Conservation (phyloP, 805 yeast genomes). For the Ogataea pignaliae region DNA sequence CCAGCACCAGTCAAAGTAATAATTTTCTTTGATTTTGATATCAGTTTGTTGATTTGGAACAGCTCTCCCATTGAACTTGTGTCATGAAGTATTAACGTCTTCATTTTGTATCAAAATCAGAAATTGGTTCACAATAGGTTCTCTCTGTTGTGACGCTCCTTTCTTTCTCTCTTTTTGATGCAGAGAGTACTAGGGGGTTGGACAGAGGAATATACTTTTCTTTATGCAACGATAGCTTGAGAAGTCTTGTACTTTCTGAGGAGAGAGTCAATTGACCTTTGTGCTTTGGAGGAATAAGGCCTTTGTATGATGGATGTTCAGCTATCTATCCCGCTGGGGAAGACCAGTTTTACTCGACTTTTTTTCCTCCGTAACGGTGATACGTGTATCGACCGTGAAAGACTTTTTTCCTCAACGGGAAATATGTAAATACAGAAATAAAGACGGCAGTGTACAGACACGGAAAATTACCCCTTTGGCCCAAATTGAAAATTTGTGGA, state of each 20-base stretch:
- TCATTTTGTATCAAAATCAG: conserved; percentile 12
- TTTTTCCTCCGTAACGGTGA: too few species aligned
- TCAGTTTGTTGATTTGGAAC: conserved; percentile 34
- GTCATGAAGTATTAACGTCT: conserved; percentile 15
- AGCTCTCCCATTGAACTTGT: conserved; percentile 15
- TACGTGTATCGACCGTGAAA: background rate
- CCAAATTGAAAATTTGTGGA: background rate
- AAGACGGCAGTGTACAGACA: background rate
- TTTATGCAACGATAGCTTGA: too few species aligned
- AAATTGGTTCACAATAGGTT: too few species aligned
- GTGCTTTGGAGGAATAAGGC: too few species aligned
- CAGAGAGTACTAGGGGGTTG: background rate
- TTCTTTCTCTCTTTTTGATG: background rate
- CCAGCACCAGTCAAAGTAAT: conserved; percentile 92
- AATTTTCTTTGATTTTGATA: conserved; percentile 48
- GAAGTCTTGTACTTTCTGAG: too few species aligned
- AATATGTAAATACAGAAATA: conserved; percentile 7
- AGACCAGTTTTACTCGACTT: too few species aligned
- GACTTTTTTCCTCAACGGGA: conserved; percentile 9
- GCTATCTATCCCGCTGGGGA: too few species aligned
- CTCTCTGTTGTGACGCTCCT: background rate
- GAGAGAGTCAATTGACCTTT: too few species aligned
- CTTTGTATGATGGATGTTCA: too few species aligned
- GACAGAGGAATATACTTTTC: too few species aligned
- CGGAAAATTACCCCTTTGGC: conserved; percentile 1